phyloP scores from a whole-genome alignment of 2,329 filamentous ascomycete genomes.

The Aaosphaeria pasadenensis region DNA sequence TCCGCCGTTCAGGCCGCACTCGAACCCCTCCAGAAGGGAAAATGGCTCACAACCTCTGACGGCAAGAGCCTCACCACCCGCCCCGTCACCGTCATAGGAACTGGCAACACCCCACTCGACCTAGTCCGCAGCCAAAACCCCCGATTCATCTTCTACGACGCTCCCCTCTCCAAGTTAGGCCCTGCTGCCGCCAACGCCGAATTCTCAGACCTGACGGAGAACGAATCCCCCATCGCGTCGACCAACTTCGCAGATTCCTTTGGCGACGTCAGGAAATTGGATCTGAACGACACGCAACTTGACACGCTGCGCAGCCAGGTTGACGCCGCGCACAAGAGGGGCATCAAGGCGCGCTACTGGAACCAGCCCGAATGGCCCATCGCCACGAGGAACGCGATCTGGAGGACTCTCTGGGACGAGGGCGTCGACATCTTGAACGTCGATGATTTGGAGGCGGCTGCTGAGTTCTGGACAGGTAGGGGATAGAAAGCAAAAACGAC shows the following conservation, averaged over 20 bases:
- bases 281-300: slow-evolving; percentile 49
- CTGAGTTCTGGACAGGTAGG: slow-evolving; percentile 33
- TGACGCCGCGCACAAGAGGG: slow-evolving; percentile 51
- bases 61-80: slow-evolving; percentile 45
- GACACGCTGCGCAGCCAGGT: slow-evolving; percentile 53
- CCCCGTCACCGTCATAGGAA: slow-evolving; percentile 61
- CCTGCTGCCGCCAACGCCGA: slow-evolving; percentile 13
- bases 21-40: slow-evolving; percentile 52
- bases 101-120: slow-evolving; percentile 53
- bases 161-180: slow-evolving; percentile 44
- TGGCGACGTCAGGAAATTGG: slow-evolving; percentile 8
- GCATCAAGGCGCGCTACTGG: slow-evolving; percentile 62
- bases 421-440: slow-evolving; percentile 63
- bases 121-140: slow-evolving; percentile 42
- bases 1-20: slow-evolving; percentile 55
- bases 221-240: slow-evolving; percentile 51
- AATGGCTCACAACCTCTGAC: slow-evolving; percentile 54
- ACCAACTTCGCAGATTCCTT: slow-evolving; percentile 42
- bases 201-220: slow-evolving; percentile 42
- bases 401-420: slow-evolving; percentile 55
- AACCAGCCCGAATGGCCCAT: slow-evolving; percentile 55
- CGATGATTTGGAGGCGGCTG: slow-evolving; percentile 58
- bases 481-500: too few relatives aligned
- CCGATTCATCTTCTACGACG: slow-evolving; percentile 62
- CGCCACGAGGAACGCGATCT: slow-evolving; percentile 56